A percentile compares a stretch with the other conserved stretches of the same genome.
Evolutionary conservation across 2,329 filamentous ascomycete species (phyloP).

Genomic region (Cryphonectria nitschkei): DNA sequence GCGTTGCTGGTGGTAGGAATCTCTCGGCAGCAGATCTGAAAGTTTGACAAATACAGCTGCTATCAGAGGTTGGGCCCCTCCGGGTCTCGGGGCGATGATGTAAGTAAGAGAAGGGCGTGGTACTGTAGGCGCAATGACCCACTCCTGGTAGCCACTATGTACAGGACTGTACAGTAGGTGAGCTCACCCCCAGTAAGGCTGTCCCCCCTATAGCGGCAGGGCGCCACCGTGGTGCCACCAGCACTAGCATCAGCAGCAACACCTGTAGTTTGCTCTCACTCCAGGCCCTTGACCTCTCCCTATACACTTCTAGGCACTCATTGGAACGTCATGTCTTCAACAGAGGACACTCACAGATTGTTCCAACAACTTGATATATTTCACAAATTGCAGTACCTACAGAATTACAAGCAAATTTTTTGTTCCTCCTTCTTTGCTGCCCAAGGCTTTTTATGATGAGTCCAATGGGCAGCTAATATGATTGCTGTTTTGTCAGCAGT

Average conservation of each 20-base stretch:
- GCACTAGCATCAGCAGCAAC: neutral
- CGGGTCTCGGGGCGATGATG: constrained; percentile 12
- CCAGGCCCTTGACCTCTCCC: neutral
- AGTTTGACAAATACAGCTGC: constrained; percentile 23
- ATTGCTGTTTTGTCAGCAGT: neutral
- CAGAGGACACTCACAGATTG: neutral
- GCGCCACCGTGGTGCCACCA: neutral
- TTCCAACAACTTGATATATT: neutral
- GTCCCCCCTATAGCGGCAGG: neutral
- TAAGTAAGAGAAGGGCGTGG: neutral
- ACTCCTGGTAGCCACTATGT: neutral
- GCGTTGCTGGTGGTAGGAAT: neutral
- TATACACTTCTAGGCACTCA: neutral
- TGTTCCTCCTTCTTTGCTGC: too few relatives aligned
- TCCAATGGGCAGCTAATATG: neutral
- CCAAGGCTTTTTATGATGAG: neutral
- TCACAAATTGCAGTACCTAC: neutral
- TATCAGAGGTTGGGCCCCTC: constrained; percentile 7
- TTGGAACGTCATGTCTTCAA: too few relatives aligned
- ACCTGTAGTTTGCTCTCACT: neutral
- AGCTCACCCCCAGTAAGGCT: neutral
- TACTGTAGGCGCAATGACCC: too few relatives aligned
- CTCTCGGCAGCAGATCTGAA: constrained; percentile 5
- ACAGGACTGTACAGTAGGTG: neutral
- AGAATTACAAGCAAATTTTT: neutral